phyloP scores from a whole-genome alignment of 352 stramenopile species.

The Globisporangium iwayamae region DNA sequence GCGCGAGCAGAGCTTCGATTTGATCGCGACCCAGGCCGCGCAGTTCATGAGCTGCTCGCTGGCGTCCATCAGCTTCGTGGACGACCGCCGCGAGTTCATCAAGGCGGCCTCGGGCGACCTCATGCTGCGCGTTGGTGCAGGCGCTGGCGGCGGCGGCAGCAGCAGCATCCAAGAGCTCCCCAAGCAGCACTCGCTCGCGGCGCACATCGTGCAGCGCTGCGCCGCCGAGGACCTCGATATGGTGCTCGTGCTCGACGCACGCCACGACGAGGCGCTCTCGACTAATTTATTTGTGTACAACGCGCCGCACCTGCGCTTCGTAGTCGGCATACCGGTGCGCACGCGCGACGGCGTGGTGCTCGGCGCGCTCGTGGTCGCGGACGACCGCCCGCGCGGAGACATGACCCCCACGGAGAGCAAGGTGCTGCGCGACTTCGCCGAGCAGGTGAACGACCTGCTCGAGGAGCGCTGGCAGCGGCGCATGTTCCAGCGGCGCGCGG shows the following conservation, averaged over 20 bases:
- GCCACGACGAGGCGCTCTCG: constrained; percentile 34
- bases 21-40: constrained; percentile 54
- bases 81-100: constrained; percentile 53
- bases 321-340: constrained; percentile 50
- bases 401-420: constrained; percentile 29
- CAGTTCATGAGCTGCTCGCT: constrained; percentile 46
- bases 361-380: constrained; percentile 53
- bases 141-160: neutral
- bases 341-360: constrained; percentile 47
- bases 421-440: constrained; percentile 35
- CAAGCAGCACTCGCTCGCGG: constrained; percentile 52
- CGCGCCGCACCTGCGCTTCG: constrained; percentile 45
- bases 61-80: constrained; percentile 63
- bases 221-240: constrained; percentile 20
- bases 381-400: constrained; percentile 31
- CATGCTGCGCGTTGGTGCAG: constrained; percentile 1
- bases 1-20: constrained; percentile 47
- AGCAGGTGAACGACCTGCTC: constrained; percentile 43
- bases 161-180: constrained; percentile 36
- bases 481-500: constrained; percentile 20
- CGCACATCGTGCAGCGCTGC: constrained; percentile 51
- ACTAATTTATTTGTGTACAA: constrained; percentile 59
- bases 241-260: constrained; percentile 43
- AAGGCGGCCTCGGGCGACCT: constrained; percentile 46
- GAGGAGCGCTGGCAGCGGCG: constrained; percentile 39